Evolutionary conservation across 768 basidiomycete genomes (phyloP).

Genomic region (Rhodotorula toruloides): DNA sequence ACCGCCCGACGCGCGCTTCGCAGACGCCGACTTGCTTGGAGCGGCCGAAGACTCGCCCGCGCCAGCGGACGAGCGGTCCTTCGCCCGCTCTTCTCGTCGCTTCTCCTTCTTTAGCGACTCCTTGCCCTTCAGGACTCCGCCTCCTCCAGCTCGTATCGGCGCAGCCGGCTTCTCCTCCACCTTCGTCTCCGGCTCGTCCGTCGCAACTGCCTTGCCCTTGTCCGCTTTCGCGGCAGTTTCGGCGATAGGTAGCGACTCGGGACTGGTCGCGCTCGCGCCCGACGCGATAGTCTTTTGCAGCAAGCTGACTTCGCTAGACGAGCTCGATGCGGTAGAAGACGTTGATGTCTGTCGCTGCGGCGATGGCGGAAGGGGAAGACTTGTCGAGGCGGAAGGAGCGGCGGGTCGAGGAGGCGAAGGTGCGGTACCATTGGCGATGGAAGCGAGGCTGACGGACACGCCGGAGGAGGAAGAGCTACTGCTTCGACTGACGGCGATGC

Average conservation of each 20-base stretch:
- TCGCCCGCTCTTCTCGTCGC: neutral
- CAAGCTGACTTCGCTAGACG: neutral
- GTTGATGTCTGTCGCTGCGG: too few species aligned
- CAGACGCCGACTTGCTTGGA: neutral
- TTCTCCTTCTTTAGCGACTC: constrained; percentile 31
- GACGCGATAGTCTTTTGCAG: neutral
- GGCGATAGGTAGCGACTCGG: constrained; percentile 4
- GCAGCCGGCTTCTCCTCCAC: neutral
- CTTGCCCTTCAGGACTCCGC: constrained; percentile 34
- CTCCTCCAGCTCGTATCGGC: constrained; percentile 3
- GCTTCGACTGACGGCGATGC: constrained; percentile 1
- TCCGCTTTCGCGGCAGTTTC: too few species aligned
- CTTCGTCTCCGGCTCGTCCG: neutral
- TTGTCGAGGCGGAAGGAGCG: constrained; percentile 7
- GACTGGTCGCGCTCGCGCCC: constrained; percentile 19
- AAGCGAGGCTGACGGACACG: neutral
- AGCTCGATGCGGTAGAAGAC: too few species aligned
- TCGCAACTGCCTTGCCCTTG: too few species aligned
- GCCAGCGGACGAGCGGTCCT: neutral
- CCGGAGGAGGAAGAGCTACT: neutral
- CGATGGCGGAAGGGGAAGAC: neutral
- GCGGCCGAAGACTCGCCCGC: neutral
- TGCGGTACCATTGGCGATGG: neutral
- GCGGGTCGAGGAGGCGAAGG: constrained; percentile 9
- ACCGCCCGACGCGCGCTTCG: neutral